Evolutionary conservation across 1,139 yeast species (phyloP), one percentile per base, ranked within the genome.

Genomic region (Suhomyces taliae): DNA sequence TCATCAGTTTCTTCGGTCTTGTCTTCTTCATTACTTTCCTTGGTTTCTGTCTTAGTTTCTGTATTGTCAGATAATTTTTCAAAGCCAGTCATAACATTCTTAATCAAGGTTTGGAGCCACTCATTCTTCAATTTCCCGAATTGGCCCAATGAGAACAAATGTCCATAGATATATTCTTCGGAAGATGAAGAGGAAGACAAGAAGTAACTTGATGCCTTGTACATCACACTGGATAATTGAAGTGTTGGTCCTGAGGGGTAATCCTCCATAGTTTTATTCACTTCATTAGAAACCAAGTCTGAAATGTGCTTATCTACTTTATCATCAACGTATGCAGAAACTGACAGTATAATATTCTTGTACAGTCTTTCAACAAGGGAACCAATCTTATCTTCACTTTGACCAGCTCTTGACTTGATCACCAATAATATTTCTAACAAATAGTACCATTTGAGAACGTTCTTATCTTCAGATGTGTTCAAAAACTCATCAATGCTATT

Each of bases 241-340:
- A 66, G 53, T 2, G 66, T 59, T 6, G 73, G 72, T 37, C 69
- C 51, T 3, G 53, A 44, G 1, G 66, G 60, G 6, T 56, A 44
- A 15, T 51, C 54, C 2, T 51, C 59, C 36, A 39, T 14, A 15
- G 24, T 36, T 2, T 24, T 27, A 7, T 34, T 29, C 10, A 41
- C 12, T 7, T 33, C 31, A 2, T 32, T 37, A n/a, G 27, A 15
- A 4, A 33, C 26, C n/a, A 45, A 14, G 4, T 27, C 9, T 3
- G 27, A 36, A 24, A 44, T 26, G 7, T 44, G 41, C 8, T 9
- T 4, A 6, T 40, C 41, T 11, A 44, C 12, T 10, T 37, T 12
- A 10, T 37, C 35, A 4, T 27, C 12, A 11, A 44, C 36, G 1
- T 6, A 5, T 15, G 24, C 7, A 10, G 36, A 34, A 3, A 43